Conservation (phyloP, 2,329 filamentous ascomycete species). For the Coniochaeta ligniaria region DNA sequence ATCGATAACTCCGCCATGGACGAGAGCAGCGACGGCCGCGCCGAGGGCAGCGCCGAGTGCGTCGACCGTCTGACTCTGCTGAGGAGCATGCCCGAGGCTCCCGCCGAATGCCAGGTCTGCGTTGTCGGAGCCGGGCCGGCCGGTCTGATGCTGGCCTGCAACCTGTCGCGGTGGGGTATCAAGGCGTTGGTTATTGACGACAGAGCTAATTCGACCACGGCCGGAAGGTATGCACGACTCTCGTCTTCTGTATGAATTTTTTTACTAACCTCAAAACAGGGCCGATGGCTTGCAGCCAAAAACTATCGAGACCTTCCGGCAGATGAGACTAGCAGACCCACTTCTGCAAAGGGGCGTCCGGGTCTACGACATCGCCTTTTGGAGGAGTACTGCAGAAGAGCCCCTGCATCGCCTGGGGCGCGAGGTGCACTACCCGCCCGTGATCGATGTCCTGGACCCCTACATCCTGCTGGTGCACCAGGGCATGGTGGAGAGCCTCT, state of each 20-base stretch:
- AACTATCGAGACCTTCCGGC: slow-evolving; percentile 68
- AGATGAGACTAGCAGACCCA: slow-evolving; percentile 65
- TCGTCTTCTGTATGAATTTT: not conserved
- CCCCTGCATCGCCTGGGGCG: slow-evolving; percentile 54
- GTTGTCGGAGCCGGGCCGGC: slow-evolving; percentile 50
- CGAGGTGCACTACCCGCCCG: slow-evolving; percentile 61
- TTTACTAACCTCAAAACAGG: slow-evolving; percentile 22
- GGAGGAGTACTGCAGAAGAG: slow-evolving; percentile 46
- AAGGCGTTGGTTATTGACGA: slow-evolving; percentile 62
- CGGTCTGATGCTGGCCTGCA: slow-evolving; percentile 46
- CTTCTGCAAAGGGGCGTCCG: slow-evolving; percentile 60
- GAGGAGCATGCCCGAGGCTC: slow-evolving; percentile 39
- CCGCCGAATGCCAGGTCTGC: slow-evolving; percentile 29
- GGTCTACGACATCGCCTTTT: slow-evolving; percentile 70
- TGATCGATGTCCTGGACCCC: slow-evolving; percentile 49
- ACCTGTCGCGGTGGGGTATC: slow-evolving; percentile 59
- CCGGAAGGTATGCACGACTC: slow-evolving; percentile 46
- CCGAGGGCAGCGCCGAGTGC: slow-evolving; percentile 19
- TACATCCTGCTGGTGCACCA: slow-evolving; percentile 60
- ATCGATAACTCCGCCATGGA: slow-evolving; percentile 25
- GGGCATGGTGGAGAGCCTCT: slow-evolving; percentile 66
- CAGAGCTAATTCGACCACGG: slow-evolving; percentile 58
- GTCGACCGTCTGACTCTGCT: slow-evolving; percentile 41
- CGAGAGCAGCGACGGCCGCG: slow-evolving; percentile 18
- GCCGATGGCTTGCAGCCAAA: slow-evolving; percentile 73